Percentiles rank a stretch among this genome's conserved stretches.
Evolutionary conservation across 2,329 filamentous ascomycete species (phyloP).

Genomic region (Xylariomycetidae sp.): DNA sequence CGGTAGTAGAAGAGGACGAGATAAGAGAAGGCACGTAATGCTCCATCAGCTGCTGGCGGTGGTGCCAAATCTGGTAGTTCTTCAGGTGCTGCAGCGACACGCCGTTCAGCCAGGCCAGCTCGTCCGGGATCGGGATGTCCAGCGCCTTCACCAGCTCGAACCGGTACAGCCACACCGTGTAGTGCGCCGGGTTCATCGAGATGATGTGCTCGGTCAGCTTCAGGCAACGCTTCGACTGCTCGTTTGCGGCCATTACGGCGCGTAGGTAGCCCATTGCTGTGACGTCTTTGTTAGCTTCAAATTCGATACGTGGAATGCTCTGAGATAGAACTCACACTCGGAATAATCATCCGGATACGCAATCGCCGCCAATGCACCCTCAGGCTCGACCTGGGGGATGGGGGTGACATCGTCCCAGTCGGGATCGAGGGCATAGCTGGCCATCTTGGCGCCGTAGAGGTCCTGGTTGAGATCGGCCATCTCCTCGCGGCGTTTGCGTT

Average conservation of each 20-base stretch:
- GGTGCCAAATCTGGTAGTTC: conserved; percentile 98
- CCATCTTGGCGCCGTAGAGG: conserved; percentile 38
- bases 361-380: conserved; percentile 81
- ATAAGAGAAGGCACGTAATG: conserved; percentile 52
- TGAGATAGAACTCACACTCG: conserved; percentile 49
- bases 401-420: conserved; percentile 80
- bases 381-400: conserved; percentile 77
- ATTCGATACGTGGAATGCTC: too few species aligned
- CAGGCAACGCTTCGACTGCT: conserved; percentile 73
- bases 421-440: conserved; percentile 58
- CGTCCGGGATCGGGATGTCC: conserved; percentile 57
- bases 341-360: conserved; percentile 85
- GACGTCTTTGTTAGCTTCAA: conserved; percentile 4
- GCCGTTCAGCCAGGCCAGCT: conserved; percentile 80
- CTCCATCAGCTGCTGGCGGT: conserved; percentile 60
- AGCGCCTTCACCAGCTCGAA: conserved; percentile 70
- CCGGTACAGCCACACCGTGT: conserved; percentile 97
- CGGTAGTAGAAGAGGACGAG: too few species aligned
- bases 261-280: conserved; percentile 84
- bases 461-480: conserved; percentile 47
- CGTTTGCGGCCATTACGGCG: conserved; percentile 84
- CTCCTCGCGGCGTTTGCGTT: conserved; percentile 37
- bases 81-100: conserved; percentile 82
- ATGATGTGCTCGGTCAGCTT: conserved; percentile 86
- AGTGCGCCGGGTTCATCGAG: conserved; percentile 89